Base-by-base conservation (phyloP, 2,329 filamentous ascomycete genomes). In the Epichloe aotearoae region DNA sequence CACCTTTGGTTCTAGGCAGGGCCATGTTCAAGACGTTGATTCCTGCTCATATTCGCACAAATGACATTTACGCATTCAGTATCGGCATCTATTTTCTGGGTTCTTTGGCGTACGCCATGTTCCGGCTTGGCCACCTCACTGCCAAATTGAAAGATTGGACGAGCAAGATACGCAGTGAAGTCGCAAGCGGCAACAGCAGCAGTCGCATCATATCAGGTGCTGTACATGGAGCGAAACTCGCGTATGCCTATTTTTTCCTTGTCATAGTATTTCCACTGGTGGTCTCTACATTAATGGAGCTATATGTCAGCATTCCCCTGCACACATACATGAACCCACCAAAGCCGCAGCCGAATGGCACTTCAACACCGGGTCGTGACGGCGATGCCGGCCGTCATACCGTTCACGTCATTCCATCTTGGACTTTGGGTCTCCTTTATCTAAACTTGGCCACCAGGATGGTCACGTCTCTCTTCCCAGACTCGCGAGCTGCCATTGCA, bases 31-130 rank as follows among this genome's bases (percentile, higher is more conserved):
- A 82, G 45, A 70, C 76, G 30, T 69, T 90, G 36, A 80, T 95
- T 41, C 87, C 88, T 4, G 69, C 74, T 1, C 76, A 86, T 54
- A 77, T 86, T 46, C 79, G 79, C 40, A 85, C 91, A 62, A 98
- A 97, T 66, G 93, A 98, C 64, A 86, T 98, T 26, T 97, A 98
- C 61, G 91, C 93, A 12, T 95, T 96, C 65, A 95, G 88, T 49
- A 82, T 93, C 33, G 93, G 93, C 14, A 77, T 95, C 40, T 95
- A 94, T 63, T 72, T 88, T 26, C 73, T 95, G 4, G 88, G 86
- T 11, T 80, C 79, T 4, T 61, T 79, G 1, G 70, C 78, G 3
- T 95, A 90, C 63, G 67, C 77, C 41, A 57, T 75, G 30, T 69
- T 81, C 56, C 78, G 83, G 62, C 57, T 73, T 17, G 69, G 65